These are phyloP conservation scores for Hypoxylon sp. DNA, from an alignment of 2,329 filamentous ascomycete species.

Conservation along the genomic window DNA sequence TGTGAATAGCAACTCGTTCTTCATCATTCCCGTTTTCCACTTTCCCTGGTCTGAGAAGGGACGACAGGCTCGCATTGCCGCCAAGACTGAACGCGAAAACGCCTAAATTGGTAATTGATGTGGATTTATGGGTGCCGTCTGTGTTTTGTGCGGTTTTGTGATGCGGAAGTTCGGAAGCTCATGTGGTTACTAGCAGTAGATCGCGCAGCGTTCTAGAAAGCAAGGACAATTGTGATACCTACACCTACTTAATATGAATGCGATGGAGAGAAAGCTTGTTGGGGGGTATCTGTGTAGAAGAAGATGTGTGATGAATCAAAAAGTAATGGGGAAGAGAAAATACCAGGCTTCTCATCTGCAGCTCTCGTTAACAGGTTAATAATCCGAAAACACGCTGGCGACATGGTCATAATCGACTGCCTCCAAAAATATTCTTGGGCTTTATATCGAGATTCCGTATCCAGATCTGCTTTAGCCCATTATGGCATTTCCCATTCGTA, in stretches of 20 bases:
- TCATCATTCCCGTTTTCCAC: slow-evolving; percentile 91
- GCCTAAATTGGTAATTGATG: slow-evolving; percentile 45
- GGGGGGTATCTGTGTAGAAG: slow-evolving; percentile 7
- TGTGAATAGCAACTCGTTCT: slow-evolving; percentile 81
- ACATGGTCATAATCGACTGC: background rate
- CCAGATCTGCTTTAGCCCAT: background rate
- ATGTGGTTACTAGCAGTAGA: slow-evolving; percentile 18
- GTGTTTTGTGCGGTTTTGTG: slow-evolving; percentile 14
- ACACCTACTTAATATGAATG: slow-evolving; percentile 23
- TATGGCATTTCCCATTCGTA: background rate
- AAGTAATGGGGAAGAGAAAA: slow-evolving; percentile 7
- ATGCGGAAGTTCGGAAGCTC: slow-evolving; percentile 4
- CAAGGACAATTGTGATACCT: slow-evolving; percentile 28
- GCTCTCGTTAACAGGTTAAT: slow-evolving; percentile 4
- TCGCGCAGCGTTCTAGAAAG: slow-evolving; percentile 16
- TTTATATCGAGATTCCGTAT: background rate
- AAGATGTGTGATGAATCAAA: slow-evolving; percentile 16
- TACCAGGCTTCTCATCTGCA: background rate
- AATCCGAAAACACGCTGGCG: background rate
- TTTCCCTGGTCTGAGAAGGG: slow-evolving; percentile 94
- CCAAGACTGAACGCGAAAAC: slow-evolving; percentile 64
- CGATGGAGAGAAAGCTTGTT: slow-evolving; percentile 4
- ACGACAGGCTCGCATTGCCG: slow-evolving; percentile 65
- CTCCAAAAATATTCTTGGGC: background rate
- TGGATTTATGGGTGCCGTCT: background rate